Evolutionary conservation across 1,284 basidiomycete genomes (phyloP), one percentile per base, ranked within the genome.

Genomic region (Fomitopsis schrenkii): DNA sequence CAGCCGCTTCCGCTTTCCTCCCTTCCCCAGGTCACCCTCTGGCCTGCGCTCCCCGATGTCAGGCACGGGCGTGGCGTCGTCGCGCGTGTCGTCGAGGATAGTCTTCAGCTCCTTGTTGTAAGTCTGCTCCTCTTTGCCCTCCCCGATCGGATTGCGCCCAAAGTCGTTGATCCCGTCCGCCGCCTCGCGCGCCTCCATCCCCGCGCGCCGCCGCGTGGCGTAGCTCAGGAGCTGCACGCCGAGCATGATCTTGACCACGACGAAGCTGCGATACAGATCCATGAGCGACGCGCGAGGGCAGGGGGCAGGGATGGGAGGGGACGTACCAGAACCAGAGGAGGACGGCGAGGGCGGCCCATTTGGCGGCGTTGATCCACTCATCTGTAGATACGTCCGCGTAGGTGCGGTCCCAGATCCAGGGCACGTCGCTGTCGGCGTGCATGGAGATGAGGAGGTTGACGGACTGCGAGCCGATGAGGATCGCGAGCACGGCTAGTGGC

Each of bases 401-500:
- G 7, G 68, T 40, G 5, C 64, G 61, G 9, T 67, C 71, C 75
- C 73, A 77, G 48, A 76, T 76, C 78, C 80, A 82, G 41, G 77
- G 75, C 45, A 74, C 75, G 30, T 73, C 72, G 26, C 77, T 75
- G 58, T 71, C 68, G 9, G 79, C 75, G 67, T 80, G 78, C 62
- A 79, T 75, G 0, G 83, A 76, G 56, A 86, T 82, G 57, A 90
- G 76, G 5, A 90, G 76, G 22, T 80, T 83, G 48, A 95, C 75
- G 5, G 93, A 93, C 72, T 98, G 97, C 6, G 88, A 83, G 38
- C 90, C 87, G 38, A 99, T 88, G 35, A 98, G 84, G 62, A 98
- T 86, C n/a, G 91, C 88, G 9, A 99, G 82, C 30, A 95, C 95
- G 0, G 95, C 94, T 1, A 99, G 83, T 0, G 97, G 97, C 19